phyloP scores from a whole-genome alignment of 1,284 basidiomycete genomes.

The Kwoniella shivajii region DNA sequence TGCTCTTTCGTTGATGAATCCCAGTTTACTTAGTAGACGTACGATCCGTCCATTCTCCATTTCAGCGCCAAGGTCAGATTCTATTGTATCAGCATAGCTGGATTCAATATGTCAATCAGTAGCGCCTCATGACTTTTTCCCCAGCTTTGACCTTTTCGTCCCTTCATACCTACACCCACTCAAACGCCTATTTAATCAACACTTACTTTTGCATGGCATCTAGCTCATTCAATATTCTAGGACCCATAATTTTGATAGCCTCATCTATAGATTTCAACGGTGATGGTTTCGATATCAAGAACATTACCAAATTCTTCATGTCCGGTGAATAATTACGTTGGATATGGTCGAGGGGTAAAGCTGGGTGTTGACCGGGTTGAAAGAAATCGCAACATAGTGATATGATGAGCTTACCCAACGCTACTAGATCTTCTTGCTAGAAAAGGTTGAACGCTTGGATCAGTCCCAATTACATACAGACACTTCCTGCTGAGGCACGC shows the following conservation, averaged over 20 bases:
- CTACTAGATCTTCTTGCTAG: slow-evolving; percentile 81
- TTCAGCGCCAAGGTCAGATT: slow-evolving; percentile 82
- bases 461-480: not conserved
- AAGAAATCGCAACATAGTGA: slow-evolving; percentile 67
- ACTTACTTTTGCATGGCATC: slow-evolving; percentile 76
- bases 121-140: slow-evolving; percentile 9
- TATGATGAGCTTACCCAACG: slow-evolving; percentile 83
- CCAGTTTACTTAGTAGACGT: slow-evolving; percentile 87
- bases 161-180: not conserved
- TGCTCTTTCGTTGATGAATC: slow-evolving; percentile 97
- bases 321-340: slow-evolving; percentile 75
- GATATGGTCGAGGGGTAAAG: slow-evolving; percentile 77
- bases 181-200: not conserved
- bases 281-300: slow-evolving; percentile 64
- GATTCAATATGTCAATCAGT: not conserved
- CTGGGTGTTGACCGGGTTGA: slow-evolving; percentile 56
- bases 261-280: slow-evolving; percentile 72
- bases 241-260: slow-evolving; percentile 76
- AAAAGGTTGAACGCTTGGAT: slow-evolving; percentile 3
- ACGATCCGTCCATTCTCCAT: slow-evolving; percentile 97
- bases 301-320: slow-evolving; percentile 76
- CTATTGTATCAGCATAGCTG: slow-evolving; percentile 78
- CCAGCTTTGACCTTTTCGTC: slow-evolving; percentile 9
- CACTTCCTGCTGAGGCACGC: not conserved
- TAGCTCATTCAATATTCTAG: slow-evolving; percentile 74